Base-by-base conservation (phyloP, 2,329 filamentous ascomycete genomes). In the Emericellopsis cladophorae region DNA sequence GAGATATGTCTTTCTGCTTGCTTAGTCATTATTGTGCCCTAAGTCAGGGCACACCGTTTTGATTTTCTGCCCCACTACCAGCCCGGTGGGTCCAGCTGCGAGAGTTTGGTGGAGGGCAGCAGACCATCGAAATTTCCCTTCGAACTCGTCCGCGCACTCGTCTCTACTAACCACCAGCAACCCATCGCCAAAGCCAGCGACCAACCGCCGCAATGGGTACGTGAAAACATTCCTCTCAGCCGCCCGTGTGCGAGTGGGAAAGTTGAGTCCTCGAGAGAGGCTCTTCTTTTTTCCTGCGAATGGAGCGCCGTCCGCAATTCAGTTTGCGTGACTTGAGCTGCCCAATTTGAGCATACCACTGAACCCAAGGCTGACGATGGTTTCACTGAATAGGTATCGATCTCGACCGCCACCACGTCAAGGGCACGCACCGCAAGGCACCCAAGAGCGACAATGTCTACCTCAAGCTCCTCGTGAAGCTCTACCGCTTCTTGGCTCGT, bases 401-500 rank as follows among this genome's bases (percentile, higher is more conserved):
- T 78, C 71, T 82, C 59, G 70, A 79, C 66, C 68, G 69, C 56
- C 77, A 82, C 68, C 79, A 83, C 66, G 74, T 79, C 61, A 75
- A 75, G 62, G 68, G 61, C 63, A 80, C 76, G 53, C 88, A 95
- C 77, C 86, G 88, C 69, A 87, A 84, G 79, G 87, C 86, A 56
- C 86, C 89, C 62, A 95, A 95, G 84, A 94, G 84, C 74, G 85
- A 94, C 75, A 95, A 95, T 78, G 86, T 90, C 61, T 95, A 95
- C 72, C 76, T 95, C 57, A 90, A 90, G 79, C 80, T 95, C 65
- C 76, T 96, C 66, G 89, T 95, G 70, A 95, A 95, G 83, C 84
- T 95, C 42, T 95, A 95, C 78, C 84, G 86, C 76, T 95, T 95
- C 79, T 73, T 95, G 67, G 81, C 87, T 62, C 86, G 88, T 93